Base-by-base conservation (phyloP, 2,329 filamentous ascomycete genomes). In the Fusarium aywerte region DNA sequence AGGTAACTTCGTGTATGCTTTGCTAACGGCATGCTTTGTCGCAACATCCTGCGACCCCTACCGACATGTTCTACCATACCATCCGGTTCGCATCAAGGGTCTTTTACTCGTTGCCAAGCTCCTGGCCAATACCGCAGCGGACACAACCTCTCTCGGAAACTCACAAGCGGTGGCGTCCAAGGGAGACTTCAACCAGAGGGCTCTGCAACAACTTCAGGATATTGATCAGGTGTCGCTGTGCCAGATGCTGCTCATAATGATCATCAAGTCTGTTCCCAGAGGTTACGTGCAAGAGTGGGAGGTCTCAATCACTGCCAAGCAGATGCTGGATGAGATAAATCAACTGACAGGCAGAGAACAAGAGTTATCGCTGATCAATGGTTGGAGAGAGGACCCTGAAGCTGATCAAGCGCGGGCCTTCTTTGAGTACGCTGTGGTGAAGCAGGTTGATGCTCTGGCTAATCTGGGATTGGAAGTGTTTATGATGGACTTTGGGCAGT, bases 151-250 rank as follows among this genome's bases (percentile, higher is more conserved):
- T 32, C 67, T 76, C 10, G 67, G 58, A 33, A 69, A 61, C 33
- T 66, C 67, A 47, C 73, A 76, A 42, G 67, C 70, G 16, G 70
- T 70, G 40, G 62, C 76, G 3, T 61, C 48, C 4, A 66, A 61
- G 3, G 60, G 62, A 38, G 52, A 60, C 50, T 48, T 76, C n/a
- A 69, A 73, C 20, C 43, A 68, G 42, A 58, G 70, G 48, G 64
- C 69, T 15, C 68, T 76, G 1, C 68, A 79, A 20, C 61, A 72
- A 0, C 68, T 87, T 18, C 72, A 74, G 5, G 77, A 79, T 16
- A 80, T 84, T 11, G 85, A 88, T 57, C 84, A 85, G 62, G 80
- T 85, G 4, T 83, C 82, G 11, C 75, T 87, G 48, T 84, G 83
- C 62, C 84, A 88, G 67, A 82, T 82, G 54, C 72, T 88, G 15